These are phyloP conservation scores for Penicillium sp. DNA, from an alignment of 2,329 filamentous ascomycete species.

Conservation along the genomic window DNA sequence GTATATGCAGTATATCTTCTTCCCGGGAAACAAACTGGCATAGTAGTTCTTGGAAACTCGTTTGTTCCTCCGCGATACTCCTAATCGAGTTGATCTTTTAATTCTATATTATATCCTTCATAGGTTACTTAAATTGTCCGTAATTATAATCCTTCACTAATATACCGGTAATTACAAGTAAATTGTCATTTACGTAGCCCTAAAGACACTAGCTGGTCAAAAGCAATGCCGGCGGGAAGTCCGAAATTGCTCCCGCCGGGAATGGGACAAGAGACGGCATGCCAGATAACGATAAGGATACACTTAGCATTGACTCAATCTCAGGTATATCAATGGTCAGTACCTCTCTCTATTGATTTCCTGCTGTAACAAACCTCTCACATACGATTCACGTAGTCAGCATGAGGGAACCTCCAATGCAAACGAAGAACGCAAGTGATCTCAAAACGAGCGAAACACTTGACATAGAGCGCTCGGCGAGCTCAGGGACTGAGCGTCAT, in stretches of 20 bases:
- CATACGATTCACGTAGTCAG: background rate
- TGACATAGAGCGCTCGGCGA: conserved; percentile 16
- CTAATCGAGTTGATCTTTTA: no score
- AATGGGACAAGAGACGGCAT: background rate
- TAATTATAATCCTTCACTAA: background rate
- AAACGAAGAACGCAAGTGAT: background rate
- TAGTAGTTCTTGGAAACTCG: no score
- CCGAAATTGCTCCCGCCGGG: background rate
- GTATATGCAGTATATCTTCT: no score
- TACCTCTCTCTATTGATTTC: background rate
- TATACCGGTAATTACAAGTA: background rate
- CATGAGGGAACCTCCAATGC: background rate
- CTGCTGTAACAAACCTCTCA: no score
- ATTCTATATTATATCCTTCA: no score
- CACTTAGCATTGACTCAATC: background rate
- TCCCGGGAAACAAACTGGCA: no score
- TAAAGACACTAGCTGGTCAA: background rate
- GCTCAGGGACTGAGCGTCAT: conserved; percentile 10
- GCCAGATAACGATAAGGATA: conserved; percentile 8
- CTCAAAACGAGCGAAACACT: conserved; percentile 1
- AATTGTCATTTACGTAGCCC: background rate
- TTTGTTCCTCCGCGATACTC: no score
- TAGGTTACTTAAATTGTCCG: background rate
- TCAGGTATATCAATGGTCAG: background rate
- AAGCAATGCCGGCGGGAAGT: conserved; percentile 4